Conservation (phyloP, 176 grass and related monocot species). For the Phyllostachys edulis region DNA sequence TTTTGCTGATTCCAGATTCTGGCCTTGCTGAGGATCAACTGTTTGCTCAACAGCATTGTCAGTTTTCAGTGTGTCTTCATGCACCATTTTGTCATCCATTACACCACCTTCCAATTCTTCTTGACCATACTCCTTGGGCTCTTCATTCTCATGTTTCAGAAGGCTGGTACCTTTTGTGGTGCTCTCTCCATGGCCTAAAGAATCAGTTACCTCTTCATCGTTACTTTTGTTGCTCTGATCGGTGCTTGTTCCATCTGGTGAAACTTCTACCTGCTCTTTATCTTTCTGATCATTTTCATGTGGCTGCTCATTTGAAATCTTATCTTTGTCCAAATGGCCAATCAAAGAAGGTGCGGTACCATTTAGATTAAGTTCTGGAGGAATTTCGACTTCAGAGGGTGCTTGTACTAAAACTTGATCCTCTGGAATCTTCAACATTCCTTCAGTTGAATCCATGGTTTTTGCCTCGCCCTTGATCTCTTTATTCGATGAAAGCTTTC, state of each 20-base stretch:
- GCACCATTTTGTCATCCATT: conserved; percentile 7
- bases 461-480: conserved; percentile 21
- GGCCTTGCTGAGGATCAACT: conserved; percentile 6
- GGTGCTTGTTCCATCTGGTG: conserved; percentile 7
- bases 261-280: conserved; percentile 7
- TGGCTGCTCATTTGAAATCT: conserved; percentile 8
- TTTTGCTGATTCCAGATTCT: conserved; percentile 34
- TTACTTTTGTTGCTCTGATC: conserved; percentile 20
- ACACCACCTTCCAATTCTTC: conserved; percentile 22
- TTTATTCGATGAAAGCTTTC: conserved; percentile 28
- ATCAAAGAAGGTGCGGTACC: conserved; percentile 28
- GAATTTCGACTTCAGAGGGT: conserved; percentile 35
- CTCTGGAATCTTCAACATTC: conserved; percentile 42
- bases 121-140: conserved; percentile 8
- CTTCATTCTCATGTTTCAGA: conserved; percentile 28
- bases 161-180: conserved; percentile 30
- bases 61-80: conserved; percentile 18
- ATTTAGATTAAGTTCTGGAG: conserved; percentile 36
- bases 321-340: conserved; percentile 24
- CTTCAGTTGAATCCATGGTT: conserved; percentile 35
- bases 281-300: conserved; percentile 23
- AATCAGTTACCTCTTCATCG: conserved; percentile 13
- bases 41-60: conserved; percentile 22
- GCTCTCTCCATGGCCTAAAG: conserved; percentile 29
- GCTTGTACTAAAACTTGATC: conserved; percentile 38